phyloP scores from a whole-genome alignment of 2,329 filamentous ascomycete genomes.

The Aureobasidium sp. region DNA sequence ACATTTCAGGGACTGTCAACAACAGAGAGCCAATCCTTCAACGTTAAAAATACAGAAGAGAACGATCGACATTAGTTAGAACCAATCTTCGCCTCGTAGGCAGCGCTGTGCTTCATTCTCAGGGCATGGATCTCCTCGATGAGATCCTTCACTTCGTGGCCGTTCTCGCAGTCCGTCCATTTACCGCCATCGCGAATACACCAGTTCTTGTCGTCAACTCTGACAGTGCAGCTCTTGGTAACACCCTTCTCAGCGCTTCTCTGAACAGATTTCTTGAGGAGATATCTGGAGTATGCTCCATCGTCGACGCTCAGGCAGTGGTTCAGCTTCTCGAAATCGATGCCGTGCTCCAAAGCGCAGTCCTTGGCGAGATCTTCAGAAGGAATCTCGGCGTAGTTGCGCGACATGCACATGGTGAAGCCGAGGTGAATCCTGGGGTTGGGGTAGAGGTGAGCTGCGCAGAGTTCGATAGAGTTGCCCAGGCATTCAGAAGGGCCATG shows the following conservation, averaged over 20 bases:
- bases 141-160: constrained; percentile 60
- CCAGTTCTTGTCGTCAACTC: constrained; percentile 69
- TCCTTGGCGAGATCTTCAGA: constrained; percentile 68
- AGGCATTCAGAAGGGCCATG: constrained; percentile 87
- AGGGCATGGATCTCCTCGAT: constrained; percentile 53
- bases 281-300: constrained; percentile 57
- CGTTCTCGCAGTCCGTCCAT: constrained; percentile 71
- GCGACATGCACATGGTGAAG: constrained; percentile 83
- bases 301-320: constrained; percentile 70
- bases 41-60: background rate
- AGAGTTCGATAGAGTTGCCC: constrained; percentile 90
- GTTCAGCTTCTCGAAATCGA: constrained; percentile 74
- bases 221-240: constrained; percentile 39
- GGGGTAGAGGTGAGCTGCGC: constrained; percentile 72
- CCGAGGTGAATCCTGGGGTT: constrained; percentile 82
- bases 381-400: constrained; percentile 69
- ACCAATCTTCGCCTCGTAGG: background rate
- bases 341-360: constrained; percentile 83
- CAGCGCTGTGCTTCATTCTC: constrained; percentile 43
- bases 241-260: constrained; percentile 45
- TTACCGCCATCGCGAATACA: constrained; percentile 72
- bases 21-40: background rate
- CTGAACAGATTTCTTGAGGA: constrained; percentile 60
- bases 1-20: background rate
- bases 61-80: background rate